These are phyloP conservation scores for Russula compacta DNA, from an alignment of 768 basidiomycete species.

Conservation along the genomic window DNA sequence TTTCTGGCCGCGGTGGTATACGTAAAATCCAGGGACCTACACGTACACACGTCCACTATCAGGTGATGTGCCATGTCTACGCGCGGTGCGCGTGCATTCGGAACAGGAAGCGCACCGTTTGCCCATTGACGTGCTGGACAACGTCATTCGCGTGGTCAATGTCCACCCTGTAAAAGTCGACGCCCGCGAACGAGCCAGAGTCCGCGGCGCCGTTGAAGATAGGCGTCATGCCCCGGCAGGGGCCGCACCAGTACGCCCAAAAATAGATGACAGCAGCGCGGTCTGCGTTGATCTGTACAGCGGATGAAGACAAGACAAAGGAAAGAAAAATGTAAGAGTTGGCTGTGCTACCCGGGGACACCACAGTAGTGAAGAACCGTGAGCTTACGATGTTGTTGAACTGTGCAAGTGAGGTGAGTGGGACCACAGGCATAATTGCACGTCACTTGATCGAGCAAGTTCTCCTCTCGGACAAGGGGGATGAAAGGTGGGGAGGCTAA, in stretches of 20 bases:
- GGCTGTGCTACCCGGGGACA: not conserved
- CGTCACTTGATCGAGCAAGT: not conserved
- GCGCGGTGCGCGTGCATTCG: not conserved
- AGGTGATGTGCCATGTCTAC: not conserved
- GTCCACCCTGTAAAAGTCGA: constrained; percentile 16
- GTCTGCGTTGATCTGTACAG: not conserved
- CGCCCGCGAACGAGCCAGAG: constrained; percentile 6
- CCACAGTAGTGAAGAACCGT: not conserved
- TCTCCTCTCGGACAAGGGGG: too few relatives aligned
- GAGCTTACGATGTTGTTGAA: constrained; percentile 9
- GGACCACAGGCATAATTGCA: constrained; percentile 6
- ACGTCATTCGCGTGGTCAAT: constrained; percentile 11
- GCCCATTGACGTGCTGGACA: constrained; percentile 4
- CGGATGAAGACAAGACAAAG: not conserved
- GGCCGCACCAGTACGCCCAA: constrained; percentile 17
- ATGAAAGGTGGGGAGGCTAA: not conserved
- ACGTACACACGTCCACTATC: not conserved
- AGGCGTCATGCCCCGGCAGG: constrained; percentile 12
- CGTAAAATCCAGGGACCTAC: constrained; percentile 18
- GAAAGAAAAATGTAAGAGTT: not conserved
- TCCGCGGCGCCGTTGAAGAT: constrained; percentile 13
- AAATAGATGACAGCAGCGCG: constrained; percentile 12
- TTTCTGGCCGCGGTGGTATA: constrained; percentile 5
- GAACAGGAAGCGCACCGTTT: constrained; percentile 1
- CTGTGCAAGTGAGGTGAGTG: constrained; percentile 10